These are phyloP conservation scores for Bacterosira constricta DNA, from an alignment of 108 stramenopile species.

Conservation along the genomic window DNA sequence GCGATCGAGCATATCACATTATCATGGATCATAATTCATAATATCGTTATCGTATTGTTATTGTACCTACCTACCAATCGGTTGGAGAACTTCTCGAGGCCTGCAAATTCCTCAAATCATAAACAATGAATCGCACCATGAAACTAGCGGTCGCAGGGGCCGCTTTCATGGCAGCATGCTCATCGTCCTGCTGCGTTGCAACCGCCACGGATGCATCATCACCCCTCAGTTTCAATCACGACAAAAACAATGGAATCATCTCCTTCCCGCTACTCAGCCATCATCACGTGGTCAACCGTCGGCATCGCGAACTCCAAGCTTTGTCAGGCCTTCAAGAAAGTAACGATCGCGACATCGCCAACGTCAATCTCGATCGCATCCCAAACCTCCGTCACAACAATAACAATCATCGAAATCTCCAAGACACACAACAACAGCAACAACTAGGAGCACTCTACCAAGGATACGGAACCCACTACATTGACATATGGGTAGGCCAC, in stretches of 20 bases:
- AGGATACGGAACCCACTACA: slow-evolving; percentile 50
- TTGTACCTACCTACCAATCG: no score
- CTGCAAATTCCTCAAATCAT: no score
- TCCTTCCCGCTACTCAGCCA: neutral
- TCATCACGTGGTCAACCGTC: neutral
- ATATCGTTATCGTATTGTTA: no score
- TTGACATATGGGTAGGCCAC: slow-evolving; percentile 73
- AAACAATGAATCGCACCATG: no score
- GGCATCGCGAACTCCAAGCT: neutral
- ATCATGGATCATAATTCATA: no score
- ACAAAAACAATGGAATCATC: neutral
- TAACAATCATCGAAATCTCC: neutral
- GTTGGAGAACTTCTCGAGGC: no score
- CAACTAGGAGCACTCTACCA: slow-evolving; percentile 19
- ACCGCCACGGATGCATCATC: neutral
- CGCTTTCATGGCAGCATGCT: neutral
- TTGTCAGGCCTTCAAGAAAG: neutral
- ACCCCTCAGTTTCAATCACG: neutral
- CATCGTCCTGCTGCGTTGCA: neutral
- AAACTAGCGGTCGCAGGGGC: neutral
- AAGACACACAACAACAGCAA: neutral
- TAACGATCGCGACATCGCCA: neutral
- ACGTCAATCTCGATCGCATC: neutral
- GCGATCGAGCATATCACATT: no score
- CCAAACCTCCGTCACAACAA: neutral